A percentile compares a stretch with the other conserved stretches of the same genome.
Conservation (phyloP, 2,329 filamentous ascomycete genomes). For the Ophiostoma tasmaniense region DNA sequence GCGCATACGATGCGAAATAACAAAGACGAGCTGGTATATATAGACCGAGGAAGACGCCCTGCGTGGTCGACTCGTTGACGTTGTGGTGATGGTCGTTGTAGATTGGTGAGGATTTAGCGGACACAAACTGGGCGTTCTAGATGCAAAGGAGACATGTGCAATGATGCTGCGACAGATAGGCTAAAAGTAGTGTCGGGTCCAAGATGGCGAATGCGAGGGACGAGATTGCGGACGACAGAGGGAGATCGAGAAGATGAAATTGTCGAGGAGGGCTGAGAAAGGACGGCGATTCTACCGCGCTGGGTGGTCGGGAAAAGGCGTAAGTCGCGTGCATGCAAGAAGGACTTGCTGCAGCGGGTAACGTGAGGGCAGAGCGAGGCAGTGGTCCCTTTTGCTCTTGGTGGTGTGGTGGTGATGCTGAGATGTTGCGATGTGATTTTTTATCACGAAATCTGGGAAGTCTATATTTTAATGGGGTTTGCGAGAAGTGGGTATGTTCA, state of each 20-base stretch:
- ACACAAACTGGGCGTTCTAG: neutral
- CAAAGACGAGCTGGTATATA: neutral
- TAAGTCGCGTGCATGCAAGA: constrained; percentile 19
- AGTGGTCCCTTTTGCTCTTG: constrained; percentile 19
- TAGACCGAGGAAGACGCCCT: neutral
- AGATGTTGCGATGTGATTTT: constrained; percentile 11
- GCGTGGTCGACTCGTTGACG: neutral
- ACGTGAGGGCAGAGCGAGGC: constrained; percentile 13
- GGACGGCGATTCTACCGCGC: neutral
- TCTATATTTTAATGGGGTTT: constrained; percentile 21
- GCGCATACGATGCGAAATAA: neutral
- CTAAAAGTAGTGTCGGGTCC: neutral
- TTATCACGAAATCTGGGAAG: constrained; percentile 17
- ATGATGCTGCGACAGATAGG: neutral
- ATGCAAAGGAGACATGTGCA: neutral
- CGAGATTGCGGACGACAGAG: neutral
- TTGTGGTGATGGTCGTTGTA: too few relatives aligned
- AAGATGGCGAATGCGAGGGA: neutral
- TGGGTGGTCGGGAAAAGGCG: neutral
- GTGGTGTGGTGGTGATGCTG: constrained; percentile 13
- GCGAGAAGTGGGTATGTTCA: constrained; percentile 8
- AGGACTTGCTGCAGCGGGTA: constrained; percentile 18
- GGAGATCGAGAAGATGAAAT: neutral
- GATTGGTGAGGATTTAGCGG: neutral
- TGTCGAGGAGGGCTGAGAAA: neutral